Evolutionary conservation across 2,329 filamentous ascomycete species (phyloP), one percentile per base, ranked within the genome.

Genomic region (Xylaria arbuscula): DNA sequence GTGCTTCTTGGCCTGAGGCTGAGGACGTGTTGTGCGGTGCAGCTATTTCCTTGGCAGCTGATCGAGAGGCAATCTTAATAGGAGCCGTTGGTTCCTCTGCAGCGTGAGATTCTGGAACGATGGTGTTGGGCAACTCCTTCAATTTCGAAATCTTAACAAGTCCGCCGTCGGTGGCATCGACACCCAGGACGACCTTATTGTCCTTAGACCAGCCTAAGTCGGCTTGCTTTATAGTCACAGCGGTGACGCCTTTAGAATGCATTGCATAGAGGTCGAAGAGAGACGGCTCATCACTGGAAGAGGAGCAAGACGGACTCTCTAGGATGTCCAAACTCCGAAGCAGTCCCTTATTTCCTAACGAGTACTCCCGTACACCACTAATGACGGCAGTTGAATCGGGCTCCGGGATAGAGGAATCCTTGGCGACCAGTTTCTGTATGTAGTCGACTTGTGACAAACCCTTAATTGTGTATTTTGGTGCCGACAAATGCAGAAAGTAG

Each of bases 181-280:
- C 88, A 0, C 92, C 87, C 62, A 90, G 84, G 47, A 97, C 84
- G 62, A 97, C 92, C 83, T 97, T 97, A 81, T 94, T 95, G 70
- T 98, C 93, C 74, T 89, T 88, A 74, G 91, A 92, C 94, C 94
- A 98, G 36, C 97, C 96, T 57, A 99, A 85, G 80, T 98, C 95
- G 60, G 90, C 89, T 78, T 95, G 93, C 79, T 92, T 95, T 78
- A 99, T 89, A 71, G 90, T 90, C 62, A 98, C 80, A 75, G 93
- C 95, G 19, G 94, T 94, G n/a, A 98, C 94, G 69, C 96, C 96
- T 82, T 94, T 97, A 11, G 96, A 98, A 80, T 99, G 95, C 91
- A 98, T 97, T 38, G 93, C 92, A 78, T 99, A 99, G 10, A 99
- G 86, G 83, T 99, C 96, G 76, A 99, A 98, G 15, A 98, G 83